Evolutionary conservation across 139 green algal species (phyloP).

Genomic region (Spirogloea muscicola): DNA sequence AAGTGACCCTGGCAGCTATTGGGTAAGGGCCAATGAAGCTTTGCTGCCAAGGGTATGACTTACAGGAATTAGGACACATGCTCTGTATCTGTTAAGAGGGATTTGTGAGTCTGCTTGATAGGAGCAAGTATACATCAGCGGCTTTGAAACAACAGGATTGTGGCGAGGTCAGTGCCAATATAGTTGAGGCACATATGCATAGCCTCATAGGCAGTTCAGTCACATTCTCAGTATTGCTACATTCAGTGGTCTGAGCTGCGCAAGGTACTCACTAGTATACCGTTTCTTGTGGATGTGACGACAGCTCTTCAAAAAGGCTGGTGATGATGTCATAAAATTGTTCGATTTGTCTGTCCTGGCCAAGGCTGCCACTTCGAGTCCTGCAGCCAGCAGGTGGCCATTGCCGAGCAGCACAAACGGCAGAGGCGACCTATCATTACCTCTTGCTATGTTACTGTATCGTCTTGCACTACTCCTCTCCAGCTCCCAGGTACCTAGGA

Average conservation of each 20-base stretch:
- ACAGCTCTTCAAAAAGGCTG: not conserved
- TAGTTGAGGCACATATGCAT: not conserved
- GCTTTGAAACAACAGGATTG: too few relatives aligned
- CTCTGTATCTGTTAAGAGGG: too few relatives aligned
- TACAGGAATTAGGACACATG: not conserved
- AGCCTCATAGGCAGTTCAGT: not conserved
- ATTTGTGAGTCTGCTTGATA: too few relatives aligned
- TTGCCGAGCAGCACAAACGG: not conserved
- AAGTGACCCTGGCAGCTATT: conserved; percentile 37
- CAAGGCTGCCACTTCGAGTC: not conserved
- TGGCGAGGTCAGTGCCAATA: not conserved
- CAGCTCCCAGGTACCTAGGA: conserved; percentile 20
- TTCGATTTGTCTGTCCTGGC: not conserved
- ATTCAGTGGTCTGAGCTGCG: too few relatives aligned
- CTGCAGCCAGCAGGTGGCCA: not conserved
- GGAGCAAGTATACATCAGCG: too few relatives aligned
- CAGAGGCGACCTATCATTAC: conserved; percentile 2
- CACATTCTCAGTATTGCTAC: too few relatives aligned
- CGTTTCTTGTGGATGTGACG: not conserved
- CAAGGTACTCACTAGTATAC: too few relatives aligned
- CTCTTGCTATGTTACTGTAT: conserved; percentile 37
- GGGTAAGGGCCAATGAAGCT: not conserved
- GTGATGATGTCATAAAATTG: not conserved
- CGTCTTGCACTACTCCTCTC: conserved; percentile 23
- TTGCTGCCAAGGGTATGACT: not conserved